A percentile compares a stretch with the other conserved stretches of the same genome.
These are phyloP conservation scores for Bauhinia variegata DNA, from an alignment of 306 rosid genomes.

Conservation along the genomic window DNA sequence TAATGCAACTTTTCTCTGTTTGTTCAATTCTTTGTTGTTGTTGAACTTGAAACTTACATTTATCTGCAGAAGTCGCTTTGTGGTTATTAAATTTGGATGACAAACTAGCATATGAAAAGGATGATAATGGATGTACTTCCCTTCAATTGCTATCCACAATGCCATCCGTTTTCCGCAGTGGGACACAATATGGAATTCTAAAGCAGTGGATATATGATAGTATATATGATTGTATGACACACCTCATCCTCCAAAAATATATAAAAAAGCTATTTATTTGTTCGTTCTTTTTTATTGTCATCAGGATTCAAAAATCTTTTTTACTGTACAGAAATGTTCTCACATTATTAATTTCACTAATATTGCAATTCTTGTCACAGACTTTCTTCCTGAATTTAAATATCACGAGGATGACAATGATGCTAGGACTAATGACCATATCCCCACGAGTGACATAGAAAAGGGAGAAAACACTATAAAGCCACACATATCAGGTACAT, in stretches of 20 bases:
- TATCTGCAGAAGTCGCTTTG: slow-evolving; percentile 15
- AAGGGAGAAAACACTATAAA: background rate
- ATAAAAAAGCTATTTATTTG: too few species aligned
- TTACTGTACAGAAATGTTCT: too few species aligned
- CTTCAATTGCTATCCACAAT: slow-evolving; percentile 32
- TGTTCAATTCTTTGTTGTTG: too few species aligned
- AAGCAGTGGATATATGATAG: background rate
- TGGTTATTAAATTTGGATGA: slow-evolving; percentile 3
- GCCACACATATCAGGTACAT: background rate
- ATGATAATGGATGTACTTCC: background rate
- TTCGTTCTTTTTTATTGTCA: too few species aligned
- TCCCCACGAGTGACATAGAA: background rate
- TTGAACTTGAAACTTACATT: too few species aligned
- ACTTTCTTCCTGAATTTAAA: slow-evolving; percentile 12
- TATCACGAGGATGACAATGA: background rate
- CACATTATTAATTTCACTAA: too few species aligned
- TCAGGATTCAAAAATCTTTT: too few species aligned
- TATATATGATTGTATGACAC: slow-evolving; percentile 14
- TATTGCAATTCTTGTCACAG: background rate
- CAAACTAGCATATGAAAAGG: background rate
- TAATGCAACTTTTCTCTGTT: too few species aligned
- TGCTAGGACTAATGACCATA: background rate
- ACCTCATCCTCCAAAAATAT: background rate
- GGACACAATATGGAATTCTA: background rate
- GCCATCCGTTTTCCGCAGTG: slow-evolving; percentile 22